Evolutionary conservation across 208 protist species (phyloP).

Genomic region (Trypanosoma theileri): DNA sequence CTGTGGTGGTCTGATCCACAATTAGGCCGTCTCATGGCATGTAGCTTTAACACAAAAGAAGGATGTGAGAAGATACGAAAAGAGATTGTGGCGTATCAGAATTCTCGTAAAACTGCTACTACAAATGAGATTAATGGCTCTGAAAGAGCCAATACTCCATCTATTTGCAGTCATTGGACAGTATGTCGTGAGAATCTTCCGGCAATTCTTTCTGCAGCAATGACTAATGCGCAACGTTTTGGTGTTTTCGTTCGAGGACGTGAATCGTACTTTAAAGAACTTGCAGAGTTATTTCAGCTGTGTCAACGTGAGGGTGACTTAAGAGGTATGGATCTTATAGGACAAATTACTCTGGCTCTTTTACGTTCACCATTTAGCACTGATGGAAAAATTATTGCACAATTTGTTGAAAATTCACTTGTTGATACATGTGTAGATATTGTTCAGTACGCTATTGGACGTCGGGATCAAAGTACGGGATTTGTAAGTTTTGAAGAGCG

Average conservation of each 20-base stretch:
- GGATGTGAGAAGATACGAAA: conserved; percentile 54
- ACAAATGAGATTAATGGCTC: conserved; percentile 9
- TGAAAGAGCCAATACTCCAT: conserved; percentile 9
- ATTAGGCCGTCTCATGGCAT: conserved; percentile 65
- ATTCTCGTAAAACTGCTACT: conserved; percentile 5
- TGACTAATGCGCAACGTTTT: conserved; percentile 55
- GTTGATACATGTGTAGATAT: conserved; percentile 77
- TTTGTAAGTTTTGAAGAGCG: conserved; percentile 69
- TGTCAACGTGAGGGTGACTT: conserved; percentile 36
- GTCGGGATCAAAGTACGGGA: conserved; percentile 48
- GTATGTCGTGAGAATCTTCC: conserved; percentile 60
- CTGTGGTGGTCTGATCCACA: conserved; percentile 70
- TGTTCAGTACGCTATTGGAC: conserved; percentile 76
- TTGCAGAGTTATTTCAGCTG: conserved; percentile 51
- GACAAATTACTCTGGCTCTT: conserved; percentile 48
- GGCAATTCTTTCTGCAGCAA: conserved; percentile 48
- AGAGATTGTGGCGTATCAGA: conserved; percentile 54
- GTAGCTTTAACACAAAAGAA: conserved; percentile 66
- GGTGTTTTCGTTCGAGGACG: conserved; percentile 53
- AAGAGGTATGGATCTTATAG: conserved; percentile 40
- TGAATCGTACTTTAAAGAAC: conserved; percentile 48
- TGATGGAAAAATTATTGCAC: conserved; percentile 67
- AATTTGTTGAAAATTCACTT: conserved; percentile 64
- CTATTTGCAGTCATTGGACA: conserved; percentile 40
- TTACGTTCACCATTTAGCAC: conserved; percentile 65